These are phyloP conservation scores for Komagataella kurtzmanii DNA, from an alignment of 805 yeast species.

Conservation along the genomic window DNA sequence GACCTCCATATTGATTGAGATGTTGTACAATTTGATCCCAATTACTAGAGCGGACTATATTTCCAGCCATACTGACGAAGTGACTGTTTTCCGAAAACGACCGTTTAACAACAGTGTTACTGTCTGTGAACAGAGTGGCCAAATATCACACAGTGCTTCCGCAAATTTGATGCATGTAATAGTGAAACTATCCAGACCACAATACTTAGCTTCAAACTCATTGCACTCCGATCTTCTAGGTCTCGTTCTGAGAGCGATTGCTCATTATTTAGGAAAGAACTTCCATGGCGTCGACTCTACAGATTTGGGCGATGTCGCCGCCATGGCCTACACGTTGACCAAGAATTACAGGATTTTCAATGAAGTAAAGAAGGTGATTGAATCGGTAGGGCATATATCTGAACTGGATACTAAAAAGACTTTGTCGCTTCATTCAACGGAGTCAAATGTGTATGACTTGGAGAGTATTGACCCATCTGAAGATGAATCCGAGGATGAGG, in stretches of 20 bases:
- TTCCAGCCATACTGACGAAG: not conserved
- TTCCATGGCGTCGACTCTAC: not conserved
- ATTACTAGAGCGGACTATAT: not conserved
- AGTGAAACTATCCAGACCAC: conserved; percentile 20
- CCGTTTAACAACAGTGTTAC: not conserved
- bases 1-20: conserved; percentile 40
- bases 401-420: not conserved
- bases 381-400: not conserved
- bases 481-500: conserved; percentile 3
- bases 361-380: not conserved
- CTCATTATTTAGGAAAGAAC: conserved; percentile 16
- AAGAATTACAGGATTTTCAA: not conserved
- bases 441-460: not conserved
- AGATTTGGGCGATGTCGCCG: not conserved
- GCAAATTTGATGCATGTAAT: conserved; percentile 29
- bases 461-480: not conserved
- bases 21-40: conserved; percentile 48
- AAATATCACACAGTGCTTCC: conserved; percentile 36
- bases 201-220: conserved; percentile 19
- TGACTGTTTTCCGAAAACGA: not conserved
- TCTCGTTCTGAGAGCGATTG: conserved; percentile 39
- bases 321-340: not conserved
- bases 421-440: not conserved
- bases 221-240: conserved; percentile 45
- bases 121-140: not conserved